Percentiles rank a stretch among this genome's conserved stretches.
These are phyloP conservation scores for Leptographium lundbergii DNA, from an alignment of 2,329 filamentous ascomycete genomes.

Conservation along the genomic window DNA sequence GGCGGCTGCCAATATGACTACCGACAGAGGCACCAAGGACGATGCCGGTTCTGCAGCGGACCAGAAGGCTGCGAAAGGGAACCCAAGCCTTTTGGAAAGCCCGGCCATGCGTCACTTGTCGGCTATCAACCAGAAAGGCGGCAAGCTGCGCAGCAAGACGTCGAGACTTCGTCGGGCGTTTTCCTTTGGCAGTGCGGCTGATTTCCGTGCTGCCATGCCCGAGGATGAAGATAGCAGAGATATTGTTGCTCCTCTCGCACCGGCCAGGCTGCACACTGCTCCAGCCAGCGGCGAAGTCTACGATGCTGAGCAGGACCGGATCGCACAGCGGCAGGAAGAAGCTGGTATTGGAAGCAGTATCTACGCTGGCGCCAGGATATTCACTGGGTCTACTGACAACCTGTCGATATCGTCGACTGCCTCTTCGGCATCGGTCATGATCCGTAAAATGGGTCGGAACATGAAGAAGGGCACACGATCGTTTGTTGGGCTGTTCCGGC, in stretches of 20 bases:
- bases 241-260: not conserved
- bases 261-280: constrained; percentile 52
- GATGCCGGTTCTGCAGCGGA: constrained; percentile 13
- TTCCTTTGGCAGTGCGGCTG: constrained; percentile 90
- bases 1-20: not conserved
- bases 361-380: constrained; percentile 76
- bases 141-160: constrained; percentile 69
- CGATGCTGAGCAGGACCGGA: constrained; percentile 81
- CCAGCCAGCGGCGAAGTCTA: constrained; percentile 50
- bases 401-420: constrained; percentile 83
- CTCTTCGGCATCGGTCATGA: constrained; percentile 83
- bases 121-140: constrained; percentile 74
- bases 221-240: constrained; percentile 18
- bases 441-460: constrained; percentile 97
- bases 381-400: constrained; percentile 87
- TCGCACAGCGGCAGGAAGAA: constrained; percentile 85
- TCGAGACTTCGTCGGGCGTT: constrained; percentile 81
- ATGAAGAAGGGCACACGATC: constrained; percentile 90
- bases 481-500: constrained; percentile 85
- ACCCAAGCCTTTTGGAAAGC: constrained; percentile 35
- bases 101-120: constrained; percentile 74
- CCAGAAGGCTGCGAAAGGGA: constrained; percentile 13
- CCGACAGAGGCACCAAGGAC: constrained; percentile 10
- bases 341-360: constrained; percentile 86
- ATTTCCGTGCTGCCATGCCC: constrained; percentile 63